These are phyloP conservation scores for Lipomyces sp. DNA, from an alignment of 805 yeast species.

Conservation along the genomic window DNA sequence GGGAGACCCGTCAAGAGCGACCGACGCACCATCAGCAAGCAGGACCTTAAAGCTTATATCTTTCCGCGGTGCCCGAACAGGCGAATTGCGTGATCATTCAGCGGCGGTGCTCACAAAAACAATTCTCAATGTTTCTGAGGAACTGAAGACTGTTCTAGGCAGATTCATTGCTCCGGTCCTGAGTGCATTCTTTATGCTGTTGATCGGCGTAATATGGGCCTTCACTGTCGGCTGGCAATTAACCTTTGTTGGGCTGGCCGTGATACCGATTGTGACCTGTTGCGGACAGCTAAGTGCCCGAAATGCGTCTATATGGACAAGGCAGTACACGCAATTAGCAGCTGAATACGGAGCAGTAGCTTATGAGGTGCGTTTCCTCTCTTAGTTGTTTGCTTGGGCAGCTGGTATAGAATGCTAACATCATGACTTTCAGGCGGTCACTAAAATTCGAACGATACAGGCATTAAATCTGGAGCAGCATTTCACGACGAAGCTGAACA, in stretches of 20 bases:
- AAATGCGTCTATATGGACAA: constrained; percentile 54
- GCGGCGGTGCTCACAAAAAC: constrained; percentile 45
- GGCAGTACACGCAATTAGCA: constrained; percentile 53
- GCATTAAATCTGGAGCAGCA: constrained; percentile 50
- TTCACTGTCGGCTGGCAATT: constrained; percentile 78
- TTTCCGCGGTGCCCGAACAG: too few species aligned
- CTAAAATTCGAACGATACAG: constrained; percentile 56
- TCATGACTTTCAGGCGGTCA: constrained; percentile 4
- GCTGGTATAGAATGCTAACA: background rate
- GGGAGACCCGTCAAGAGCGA: background rate
- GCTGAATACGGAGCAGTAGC: constrained; percentile 52
- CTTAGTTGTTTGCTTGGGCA: background rate
- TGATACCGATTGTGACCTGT: constrained; percentile 61
- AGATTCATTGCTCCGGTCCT: constrained; percentile 56
- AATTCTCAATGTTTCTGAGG: constrained; percentile 77
- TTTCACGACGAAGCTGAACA: constrained; percentile 45
- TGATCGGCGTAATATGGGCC: constrained; percentile 74
- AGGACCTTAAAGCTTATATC: background rate
- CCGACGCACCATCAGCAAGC: background rate
- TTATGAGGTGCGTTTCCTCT: constrained; percentile 33
- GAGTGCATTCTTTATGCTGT: constrained; percentile 52
- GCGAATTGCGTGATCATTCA: background rate
- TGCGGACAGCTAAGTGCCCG: constrained; percentile 53
- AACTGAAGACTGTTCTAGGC: constrained; percentile 61
- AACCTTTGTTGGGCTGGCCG: constrained; percentile 73